Percentiles rank a stretch among this genome's conserved stretches.
These are phyloP conservation scores for Medicago arabica DNA, from an alignment of 306 rosid genomes.

Conservation along the genomic window DNA sequence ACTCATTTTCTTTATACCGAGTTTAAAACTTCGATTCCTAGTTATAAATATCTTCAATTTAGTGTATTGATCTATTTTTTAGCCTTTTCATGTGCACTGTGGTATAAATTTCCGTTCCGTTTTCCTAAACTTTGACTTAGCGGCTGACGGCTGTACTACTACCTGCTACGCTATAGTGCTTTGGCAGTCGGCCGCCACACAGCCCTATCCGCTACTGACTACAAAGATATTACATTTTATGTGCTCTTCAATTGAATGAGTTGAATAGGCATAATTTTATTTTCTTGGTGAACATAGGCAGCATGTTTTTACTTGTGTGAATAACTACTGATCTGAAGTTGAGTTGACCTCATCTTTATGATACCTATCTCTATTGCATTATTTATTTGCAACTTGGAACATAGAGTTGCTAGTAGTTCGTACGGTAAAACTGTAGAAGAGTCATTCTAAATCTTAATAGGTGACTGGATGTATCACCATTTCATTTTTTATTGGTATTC, in stretches of 20 bases:
- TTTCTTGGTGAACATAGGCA: slow-evolving; percentile 21
- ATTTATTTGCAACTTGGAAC: slow-evolving; percentile 6
- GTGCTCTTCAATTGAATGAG: background rate
- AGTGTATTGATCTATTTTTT: background rate
- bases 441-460: slow-evolving; percentile 9
- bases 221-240: background rate
- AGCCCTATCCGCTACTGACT: background rate
- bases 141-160: background rate
- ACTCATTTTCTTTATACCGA: background rate
- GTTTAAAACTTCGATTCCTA: background rate
- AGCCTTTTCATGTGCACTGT: background rate
- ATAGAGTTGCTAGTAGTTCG: slow-evolving; percentile 7
- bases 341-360: slow-evolving; percentile 16
- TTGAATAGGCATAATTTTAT: slow-evolving; percentile 12
- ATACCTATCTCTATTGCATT: slow-evolving; percentile 16
- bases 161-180: background rate
- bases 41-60: background rate
- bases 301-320: slow-evolving; percentile 13
- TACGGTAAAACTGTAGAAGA: background rate
- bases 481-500: slow-evolving; percentile 16
- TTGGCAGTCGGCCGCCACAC: background rate
- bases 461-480: slow-evolving; percentile 20
- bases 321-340: slow-evolving; percentile 25
- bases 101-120: background rate
- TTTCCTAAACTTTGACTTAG: background rate